Evolutionary conservation across 306 rosid genomes (phyloP).

Genomic region (Cucumis cinereus): DNA sequence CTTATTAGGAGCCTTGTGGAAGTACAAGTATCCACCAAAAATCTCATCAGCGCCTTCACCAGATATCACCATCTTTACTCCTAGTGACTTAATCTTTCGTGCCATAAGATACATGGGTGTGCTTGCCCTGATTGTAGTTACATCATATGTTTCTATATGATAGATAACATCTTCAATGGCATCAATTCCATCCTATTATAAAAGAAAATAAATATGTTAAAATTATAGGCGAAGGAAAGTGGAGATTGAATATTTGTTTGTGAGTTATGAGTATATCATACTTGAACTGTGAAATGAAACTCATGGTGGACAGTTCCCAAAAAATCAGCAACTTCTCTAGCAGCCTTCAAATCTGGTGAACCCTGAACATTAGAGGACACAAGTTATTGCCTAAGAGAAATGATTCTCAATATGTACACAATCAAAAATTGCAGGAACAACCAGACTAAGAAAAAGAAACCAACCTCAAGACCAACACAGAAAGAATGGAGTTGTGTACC

Average conservation of each 20-base stretch:
- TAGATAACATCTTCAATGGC: slow-evolving; percentile 92
- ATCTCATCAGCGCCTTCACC: slow-evolving; percentile 98
- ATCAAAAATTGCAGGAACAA: not conserved
- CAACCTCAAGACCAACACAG: slow-evolving; percentile 87
- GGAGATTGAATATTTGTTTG: not conserved
- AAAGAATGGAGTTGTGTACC: slow-evolving; percentile 86
- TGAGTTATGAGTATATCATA: slow-evolving; percentile 5
- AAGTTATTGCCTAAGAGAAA: not conserved
- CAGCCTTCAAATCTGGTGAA: slow-evolving; percentile 97
- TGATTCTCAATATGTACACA: not conserved
- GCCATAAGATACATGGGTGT: slow-evolving; percentile 98
- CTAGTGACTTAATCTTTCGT: slow-evolving; percentile 83
- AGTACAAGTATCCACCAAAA: slow-evolving; percentile 89
- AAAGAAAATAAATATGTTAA: not conserved
- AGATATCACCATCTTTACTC: slow-evolving; percentile 91
- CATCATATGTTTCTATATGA: slow-evolving; percentile 90
- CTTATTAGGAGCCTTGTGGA: slow-evolving; percentile 98
- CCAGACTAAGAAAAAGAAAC: not conserved
- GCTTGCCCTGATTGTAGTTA: slow-evolving; percentile 90
- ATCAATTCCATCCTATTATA: slow-evolving; percentile 79
- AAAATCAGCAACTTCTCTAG: slow-evolving; percentile 81
- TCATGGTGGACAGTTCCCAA: slow-evolving; percentile 91
- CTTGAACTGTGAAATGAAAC: slow-evolving; percentile 82
- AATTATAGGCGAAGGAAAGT: not conserved
- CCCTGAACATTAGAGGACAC: slow-evolving; percentile 36